Base-by-base conservation (phyloP, 1,139 yeast species). In the Yamadazyma conglobata region DNA sequence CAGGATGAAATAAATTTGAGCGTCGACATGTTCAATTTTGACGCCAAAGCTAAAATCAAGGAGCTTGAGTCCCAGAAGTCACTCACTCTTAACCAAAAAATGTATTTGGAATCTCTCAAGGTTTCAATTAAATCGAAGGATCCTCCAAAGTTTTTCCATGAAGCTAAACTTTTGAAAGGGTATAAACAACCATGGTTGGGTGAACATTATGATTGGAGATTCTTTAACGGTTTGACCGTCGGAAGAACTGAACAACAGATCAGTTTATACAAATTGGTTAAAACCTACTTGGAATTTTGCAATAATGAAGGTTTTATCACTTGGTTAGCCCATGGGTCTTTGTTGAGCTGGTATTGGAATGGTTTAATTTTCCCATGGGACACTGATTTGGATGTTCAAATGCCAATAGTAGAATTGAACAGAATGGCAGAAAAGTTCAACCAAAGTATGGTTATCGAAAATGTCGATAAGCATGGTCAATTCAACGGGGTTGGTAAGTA, bases 151-250 rank as follows among this genome's bases (percentile, higher is more conserved):
- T 56, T 48, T 35, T 62, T 63, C 34, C 32, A 38, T 12, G 70
- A 64, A 37, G 58, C 63, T 4, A 52, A 50, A 28, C 37, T 62
- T 14, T 38, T 58, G 23, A 32, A 40, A 12, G 37, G 38, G 24
- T 37, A 44, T 27, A 37, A 33, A 11, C 43, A 52, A 18, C 35
- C 40, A 19, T 46, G 54, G 50, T 32, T 51, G 26, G 79, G 79
- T 1, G 68, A 60, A 26, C 72, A 66, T 43, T 61, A 64, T 43
- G 72, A 66, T 43, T 64, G 71, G 70, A 44, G 70, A 26, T 65
- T 64, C 34, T 64, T 62, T 44, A 44, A 70, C 42, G 82, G 83
- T 22, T 31, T 60, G 18, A 49, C 51, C 10, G 47, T 52, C 4
- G 62, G 59, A 2, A 43, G 44, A n/a, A 48, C 50, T 15, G 54